Evolutionary conservation across 495 filamentous ascomycete genomes (phyloP), one percentile per base, ranked within the genome.

Genomic region (Penicillium antarcticum): DNA sequence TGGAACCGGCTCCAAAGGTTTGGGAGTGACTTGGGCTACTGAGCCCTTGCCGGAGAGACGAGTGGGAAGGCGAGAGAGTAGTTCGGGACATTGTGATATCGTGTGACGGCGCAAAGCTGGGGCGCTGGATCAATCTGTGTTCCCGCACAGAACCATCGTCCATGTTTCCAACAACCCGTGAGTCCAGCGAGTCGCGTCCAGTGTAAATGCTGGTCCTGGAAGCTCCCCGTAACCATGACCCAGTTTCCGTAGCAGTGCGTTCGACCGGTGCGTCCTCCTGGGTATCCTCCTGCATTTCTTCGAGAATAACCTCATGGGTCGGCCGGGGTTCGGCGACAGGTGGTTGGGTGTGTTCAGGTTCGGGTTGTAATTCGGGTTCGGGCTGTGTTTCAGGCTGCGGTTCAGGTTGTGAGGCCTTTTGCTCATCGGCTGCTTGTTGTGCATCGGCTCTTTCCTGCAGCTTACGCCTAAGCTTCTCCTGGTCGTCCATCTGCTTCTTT

Each of bases 361-460:
- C 37, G 3, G 41, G 35, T 18, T 23, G 21, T 23, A 5, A 23
- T 14, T 49, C 35, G 3, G 41, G 14, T 35, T 49, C 37, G 3
- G 41, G 35, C n/a, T 23, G 21, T 23, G 21, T 23, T 5, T 46
- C 42, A 12, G 48, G 36, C 18, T 44, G 42, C 17, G 36, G 34
- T 17, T 52, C 31, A 16, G 14, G 48, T 35, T 43, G 31, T 17
- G 18, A 33, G n/a, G 54, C 64, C 52, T 60, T 74, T n/a, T 37
- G 51, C 33, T 52, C 63, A 29, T 58, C 63, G 29, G 73, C 63
- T 2, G 56, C 51, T 55, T 61, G 68, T 54, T 92, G 87, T 49
- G 85, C 86, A 61, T 91, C 88, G 34, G 83, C 82, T 45, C 78
- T 80, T 36, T 84, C 76, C 50, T 87, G 80, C 36, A 96, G 71